A percentile compares a stretch with the other conserved stretches of the same genome.
Conservation (phyloP, 352 stramenopile species). For the Aphanomyces astaci region DNA sequence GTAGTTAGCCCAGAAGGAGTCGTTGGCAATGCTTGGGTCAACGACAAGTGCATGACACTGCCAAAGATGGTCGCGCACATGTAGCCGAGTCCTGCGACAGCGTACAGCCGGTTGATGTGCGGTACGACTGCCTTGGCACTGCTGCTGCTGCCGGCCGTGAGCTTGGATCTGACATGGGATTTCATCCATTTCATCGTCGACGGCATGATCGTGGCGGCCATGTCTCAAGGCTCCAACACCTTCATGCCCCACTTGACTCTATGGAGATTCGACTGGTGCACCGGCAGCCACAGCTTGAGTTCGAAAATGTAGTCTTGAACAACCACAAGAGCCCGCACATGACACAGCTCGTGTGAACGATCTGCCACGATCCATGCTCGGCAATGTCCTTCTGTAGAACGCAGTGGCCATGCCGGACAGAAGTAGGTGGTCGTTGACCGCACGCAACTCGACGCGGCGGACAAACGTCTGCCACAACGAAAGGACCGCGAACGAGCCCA, state of each 20-base stretch:
- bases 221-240: neutral
- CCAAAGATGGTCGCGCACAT: slow-evolving; percentile 1
- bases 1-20: slow-evolving; percentile 21
- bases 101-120: neutral
- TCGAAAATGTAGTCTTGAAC: neutral
- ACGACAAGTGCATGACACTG: slow-evolving; percentile 1
- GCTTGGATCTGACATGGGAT: neutral
- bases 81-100: neutral
- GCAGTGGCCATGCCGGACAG: neutral
- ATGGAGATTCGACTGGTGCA: neutral
- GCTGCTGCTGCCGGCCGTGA: too few species aligned
- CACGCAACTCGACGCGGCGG: neutral
- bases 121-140: too few species aligned
- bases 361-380: neutral
- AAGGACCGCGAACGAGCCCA: neutral
- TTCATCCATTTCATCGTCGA: too few species aligned
- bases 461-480: too few species aligned
- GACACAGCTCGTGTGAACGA: neutral
- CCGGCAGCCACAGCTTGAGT: neutral
- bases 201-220: too few species aligned
- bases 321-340: neutral
- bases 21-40: slow-evolving; percentile 12
- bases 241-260: slow-evolving; percentile 6
- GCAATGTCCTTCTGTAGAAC: neutral
- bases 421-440: neutral